phyloP scores from a whole-genome alignment of 2,329 filamentous ascomycete genomes.

The Hymenoscyphus linearis region DNA sequence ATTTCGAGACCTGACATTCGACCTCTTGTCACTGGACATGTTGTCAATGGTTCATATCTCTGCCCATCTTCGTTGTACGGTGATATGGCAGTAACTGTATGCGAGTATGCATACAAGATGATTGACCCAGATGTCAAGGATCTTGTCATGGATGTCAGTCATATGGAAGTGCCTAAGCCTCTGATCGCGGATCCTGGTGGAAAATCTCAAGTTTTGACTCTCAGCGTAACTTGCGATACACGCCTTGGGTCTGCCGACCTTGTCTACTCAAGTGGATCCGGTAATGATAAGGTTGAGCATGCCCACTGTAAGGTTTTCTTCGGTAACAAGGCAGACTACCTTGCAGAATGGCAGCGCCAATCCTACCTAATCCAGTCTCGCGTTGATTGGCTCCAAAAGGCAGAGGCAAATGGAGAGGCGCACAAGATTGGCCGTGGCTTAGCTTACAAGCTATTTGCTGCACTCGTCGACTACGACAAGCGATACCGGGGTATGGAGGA shows the following conservation, averaged over 20 bases:
- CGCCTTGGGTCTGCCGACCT: constrained; percentile 50
- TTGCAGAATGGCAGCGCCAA: constrained; percentile 60
- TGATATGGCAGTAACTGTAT: constrained; percentile 58
- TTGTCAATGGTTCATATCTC: constrained; percentile 53
- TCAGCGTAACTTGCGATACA: constrained; percentile 55
- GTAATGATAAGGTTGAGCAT: constrained; percentile 54
- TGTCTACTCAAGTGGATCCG: constrained; percentile 54
- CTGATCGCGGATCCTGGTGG: constrained; percentile 48
- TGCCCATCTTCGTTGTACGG: constrained; percentile 54
- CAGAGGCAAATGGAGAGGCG: constrained; percentile 59
- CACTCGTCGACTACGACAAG: constrained; percentile 51
- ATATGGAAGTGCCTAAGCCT: constrained; percentile 66
- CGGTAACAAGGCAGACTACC: constrained; percentile 55
- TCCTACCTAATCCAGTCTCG: constrained; percentile 64
- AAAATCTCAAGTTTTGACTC: constrained; percentile 53
- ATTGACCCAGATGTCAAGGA: constrained; percentile 50
- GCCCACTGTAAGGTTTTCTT: constrained; percentile 57
- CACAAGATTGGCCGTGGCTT: constrained; percentile 69
- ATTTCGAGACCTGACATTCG: constrained; percentile 49
- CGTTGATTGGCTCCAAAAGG: constrained; percentile 52
- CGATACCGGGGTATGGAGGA: constrained; percentile 54
- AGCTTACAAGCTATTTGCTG: constrained; percentile 67
- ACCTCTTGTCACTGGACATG: constrained; percentile 50
- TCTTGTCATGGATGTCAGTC: constrained; percentile 57
- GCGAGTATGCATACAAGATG: constrained; percentile 63